Evolutionary conservation across 306 rosid genomes (phyloP).

Genomic region (Albizia julibrissin): DNA sequence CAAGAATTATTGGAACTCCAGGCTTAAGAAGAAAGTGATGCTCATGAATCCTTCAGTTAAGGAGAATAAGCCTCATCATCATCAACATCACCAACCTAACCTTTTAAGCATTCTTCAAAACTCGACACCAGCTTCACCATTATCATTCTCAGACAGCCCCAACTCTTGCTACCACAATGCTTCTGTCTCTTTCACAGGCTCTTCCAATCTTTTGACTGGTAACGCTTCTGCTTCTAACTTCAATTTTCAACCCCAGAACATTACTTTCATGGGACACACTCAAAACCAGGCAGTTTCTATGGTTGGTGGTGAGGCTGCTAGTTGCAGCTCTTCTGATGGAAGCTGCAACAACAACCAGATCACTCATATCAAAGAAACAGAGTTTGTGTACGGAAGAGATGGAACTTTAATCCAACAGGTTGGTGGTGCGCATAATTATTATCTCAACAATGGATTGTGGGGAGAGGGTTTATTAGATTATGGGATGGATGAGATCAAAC

Average conservation of each 20-base stretch:
- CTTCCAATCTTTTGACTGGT: slow-evolving; percentile 34
- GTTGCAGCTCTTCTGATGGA: slow-evolving; percentile 61
- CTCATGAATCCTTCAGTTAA: slow-evolving; percentile 16
- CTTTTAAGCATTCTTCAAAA: slow-evolving; percentile 38
- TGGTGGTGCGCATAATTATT: slow-evolving; percentile 21
- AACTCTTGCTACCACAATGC: slow-evolving; percentile 12
- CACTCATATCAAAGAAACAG: slow-evolving; percentile 22
- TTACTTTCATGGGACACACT: slow-evolving; percentile 28
- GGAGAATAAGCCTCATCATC: slow-evolving; percentile 25
- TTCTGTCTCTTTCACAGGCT: slow-evolving; percentile 23
- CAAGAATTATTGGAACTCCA: slow-evolving; percentile 77
- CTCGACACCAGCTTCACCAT: slow-evolving; percentile 34
- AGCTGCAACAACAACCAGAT: slow-evolving; percentile 41
- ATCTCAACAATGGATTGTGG: slow-evolving; percentile 42
- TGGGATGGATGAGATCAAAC: slow-evolving; percentile 73
- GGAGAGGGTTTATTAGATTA: slow-evolving; percentile 56
- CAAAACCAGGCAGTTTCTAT: slow-evolving; percentile 15
- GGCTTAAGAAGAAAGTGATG: slow-evolving; percentile 65
- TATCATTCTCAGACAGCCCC: slow-evolving; percentile 32
- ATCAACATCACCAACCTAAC: slow-evolving; percentile 12
- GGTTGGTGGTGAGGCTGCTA: slow-evolving; percentile 48
- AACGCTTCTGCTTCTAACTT: slow-evolving; percentile 13
- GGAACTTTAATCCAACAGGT: slow-evolving; percentile 18
- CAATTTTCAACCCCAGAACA: slow-evolving; percentile 37
- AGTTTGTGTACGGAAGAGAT: slow-evolving; percentile 16